These are phyloP conservation scores for Osmanthus fragrans DNA, from an alignment of 257 asterid genomes.

Conservation along the genomic window DNA sequence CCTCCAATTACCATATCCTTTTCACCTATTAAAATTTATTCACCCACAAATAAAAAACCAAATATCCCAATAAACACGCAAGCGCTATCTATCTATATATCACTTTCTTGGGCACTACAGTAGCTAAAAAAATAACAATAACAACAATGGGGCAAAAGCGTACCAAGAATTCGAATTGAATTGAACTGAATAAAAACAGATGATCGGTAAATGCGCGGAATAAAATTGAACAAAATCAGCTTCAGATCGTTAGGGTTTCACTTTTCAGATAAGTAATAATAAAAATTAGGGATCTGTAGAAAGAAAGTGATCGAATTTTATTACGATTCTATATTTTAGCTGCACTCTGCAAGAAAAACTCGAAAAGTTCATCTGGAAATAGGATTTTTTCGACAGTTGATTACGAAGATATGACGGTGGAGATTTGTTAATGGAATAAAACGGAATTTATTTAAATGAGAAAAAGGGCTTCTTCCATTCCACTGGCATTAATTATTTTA, in stretches of 20 bases:
- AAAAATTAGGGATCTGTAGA: slow-evolving; percentile 42
- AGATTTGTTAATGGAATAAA: slow-evolving; percentile 16
- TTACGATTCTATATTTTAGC: slow-evolving; percentile 16
- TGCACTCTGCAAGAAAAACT: background rate
- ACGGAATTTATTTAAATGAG: slow-evolving; percentile 8
- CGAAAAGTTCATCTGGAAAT: background rate
- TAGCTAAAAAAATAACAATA: background rate
- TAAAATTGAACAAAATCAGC: slow-evolving; percentile 18
- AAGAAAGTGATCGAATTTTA: slow-evolving; percentile 17
- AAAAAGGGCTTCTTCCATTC: slow-evolving; percentile 11
- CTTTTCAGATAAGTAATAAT: background rate
- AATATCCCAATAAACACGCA: background rate
- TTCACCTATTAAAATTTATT: slow-evolving; percentile 24
- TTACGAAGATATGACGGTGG: slow-evolving; percentile 12
- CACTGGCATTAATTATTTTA: background rate
- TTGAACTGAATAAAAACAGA: slow-evolving; percentile 13
- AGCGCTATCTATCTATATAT: background rate
- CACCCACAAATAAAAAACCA: background rate
- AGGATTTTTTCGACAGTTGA: background rate
- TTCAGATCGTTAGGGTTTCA: slow-evolving; percentile 32
- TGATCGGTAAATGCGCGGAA: slow-evolving; percentile 33
- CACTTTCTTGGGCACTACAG: slow-evolving; percentile 2
- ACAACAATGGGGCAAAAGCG: background rate
- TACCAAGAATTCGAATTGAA: slow-evolving; percentile 29
- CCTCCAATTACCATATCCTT: slow-evolving; percentile 54